A percentile compares a stretch with the other conserved stretches of the same genome.
phyloP scores from a whole-genome alignment of 1,284 basidiomycete species.

The Leccinum subatratum region DNA sequence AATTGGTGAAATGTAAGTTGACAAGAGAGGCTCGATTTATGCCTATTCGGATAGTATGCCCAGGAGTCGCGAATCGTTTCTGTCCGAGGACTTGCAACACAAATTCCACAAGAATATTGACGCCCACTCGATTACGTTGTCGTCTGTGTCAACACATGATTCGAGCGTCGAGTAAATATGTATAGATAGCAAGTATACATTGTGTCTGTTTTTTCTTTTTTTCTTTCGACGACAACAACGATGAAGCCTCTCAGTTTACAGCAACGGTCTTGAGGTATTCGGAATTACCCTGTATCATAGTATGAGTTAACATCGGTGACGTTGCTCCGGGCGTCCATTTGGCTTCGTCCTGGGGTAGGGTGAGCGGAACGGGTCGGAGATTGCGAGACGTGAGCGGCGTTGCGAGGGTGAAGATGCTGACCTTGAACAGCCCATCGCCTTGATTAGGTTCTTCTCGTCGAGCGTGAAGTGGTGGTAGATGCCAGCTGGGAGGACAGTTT shows the following conservation, averaged over 20 bases:
- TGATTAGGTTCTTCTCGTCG: constrained; percentile 63
- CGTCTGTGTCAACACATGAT: no score
- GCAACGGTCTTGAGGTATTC: constrained; percentile 54
- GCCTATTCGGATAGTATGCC: no score
- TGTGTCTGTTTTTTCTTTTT: no score
- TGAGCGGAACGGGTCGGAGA: background rate
- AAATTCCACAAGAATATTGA: no score
- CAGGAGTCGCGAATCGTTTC: no score
- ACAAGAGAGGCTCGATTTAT: no score
- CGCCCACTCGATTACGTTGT: no score
- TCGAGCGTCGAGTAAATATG: no score
- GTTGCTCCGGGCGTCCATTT: constrained; percentile 71
- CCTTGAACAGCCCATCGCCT: constrained; percentile 77
- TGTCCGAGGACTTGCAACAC: no score
- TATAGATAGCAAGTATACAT: no score
- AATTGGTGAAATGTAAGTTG: no score
- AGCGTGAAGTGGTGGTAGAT: constrained; percentile 87
- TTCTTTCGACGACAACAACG: no score
- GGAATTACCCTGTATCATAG: constrained; percentile 34
- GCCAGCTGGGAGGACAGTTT: constrained; percentile 58
- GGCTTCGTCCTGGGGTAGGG: constrained; percentile 65
- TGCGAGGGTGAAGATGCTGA: constrained; percentile 22
- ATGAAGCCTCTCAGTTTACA: constrained; percentile 24
- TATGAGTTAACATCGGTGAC: constrained; percentile 62
- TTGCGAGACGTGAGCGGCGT: background rate